Evolutionary conservation across 164 flowering plant genomes (phyloP), one percentile per base, ranked within the genome.

Genomic region (Aristolochia fimbriata): DNA sequence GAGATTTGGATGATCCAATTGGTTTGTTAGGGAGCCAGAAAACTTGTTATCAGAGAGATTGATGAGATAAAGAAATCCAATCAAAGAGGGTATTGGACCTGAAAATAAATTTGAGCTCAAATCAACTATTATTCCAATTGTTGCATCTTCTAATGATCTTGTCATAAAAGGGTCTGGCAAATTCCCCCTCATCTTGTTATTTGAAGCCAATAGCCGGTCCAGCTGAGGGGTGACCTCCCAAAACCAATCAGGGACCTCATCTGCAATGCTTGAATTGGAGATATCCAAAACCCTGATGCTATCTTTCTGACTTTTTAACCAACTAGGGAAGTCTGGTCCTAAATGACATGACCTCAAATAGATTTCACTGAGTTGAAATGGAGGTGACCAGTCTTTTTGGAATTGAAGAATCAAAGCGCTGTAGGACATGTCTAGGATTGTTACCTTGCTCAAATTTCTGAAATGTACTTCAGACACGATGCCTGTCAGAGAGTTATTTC

Each of bases 301-400:
- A 21, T 59, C 13, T 30, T 21, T 68, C 50, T 73, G 80, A 17
- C 33, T 55, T 16, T 55, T 62, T 46, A 77, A 69, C 80, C 80
- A 77, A 24, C 31, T 41, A 3, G 71, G 71, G 59, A 73, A 66
- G 0, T 16, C 13, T 0, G 67, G 71, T 8, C 68, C 66, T 9
- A 74, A 45, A 21, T 6, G 16, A 54, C 69, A 69, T 47, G 66
- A 55, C 5, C 19, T 21, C 4, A 73, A 13, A 0, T 33, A 9
- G 17, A 73, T 20, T 1, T 0, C 0, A 4, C 22, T 5, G 20
- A 73, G 71, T 43, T 25, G 62, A 53, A 73, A 76, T 49, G 77
- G 71, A 22, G 69, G 75, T 25, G 66, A 19, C 78, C 78, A 75
- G n/a, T n/a, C n/a, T 11, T 66, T 27, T 0, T 24, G 11, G 7